A percentile compares a stretch with the other conserved stretches of the same genome.
These are phyloP conservation scores for Phyllosticta citribraziliensis DNA, from an alignment of 2,329 filamentous ascomycete genomes.

Conservation along the genomic window DNA sequence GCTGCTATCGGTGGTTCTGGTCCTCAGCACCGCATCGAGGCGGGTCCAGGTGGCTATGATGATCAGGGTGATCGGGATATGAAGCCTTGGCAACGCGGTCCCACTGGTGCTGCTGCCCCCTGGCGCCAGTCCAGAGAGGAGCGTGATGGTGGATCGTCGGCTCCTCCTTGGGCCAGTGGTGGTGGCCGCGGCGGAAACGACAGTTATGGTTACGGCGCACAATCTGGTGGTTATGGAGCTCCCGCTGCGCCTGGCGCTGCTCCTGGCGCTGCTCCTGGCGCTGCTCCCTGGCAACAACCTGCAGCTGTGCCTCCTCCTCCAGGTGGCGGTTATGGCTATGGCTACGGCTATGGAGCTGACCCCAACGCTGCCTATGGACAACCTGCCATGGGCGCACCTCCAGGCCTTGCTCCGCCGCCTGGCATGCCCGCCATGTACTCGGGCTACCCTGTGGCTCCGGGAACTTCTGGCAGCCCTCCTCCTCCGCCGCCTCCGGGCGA, in stretches of 20 bases:
- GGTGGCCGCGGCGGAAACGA: constrained; percentile 21
- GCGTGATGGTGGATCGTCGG: constrained; percentile 39
- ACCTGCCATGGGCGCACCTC: constrained; percentile 16
- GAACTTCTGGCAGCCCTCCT: constrained; percentile 44
- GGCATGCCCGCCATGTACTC: constrained; percentile 58
- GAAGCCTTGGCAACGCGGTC: constrained; percentile 83
- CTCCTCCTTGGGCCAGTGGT: constrained; percentile 21
- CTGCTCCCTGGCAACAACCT: constrained; percentile 54
- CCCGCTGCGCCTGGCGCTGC: constrained; percentile 30
- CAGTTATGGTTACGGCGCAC: constrained; percentile 19
- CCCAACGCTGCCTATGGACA: constrained; percentile 18
- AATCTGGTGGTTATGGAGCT: constrained; percentile 27
- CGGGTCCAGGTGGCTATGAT: constrained; percentile 58
- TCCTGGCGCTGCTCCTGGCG: constrained; percentile 31
- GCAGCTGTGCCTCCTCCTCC: constrained; percentile 30
- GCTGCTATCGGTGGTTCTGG: constrained; percentile 42
- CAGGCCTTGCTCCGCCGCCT: constrained; percentile 40
- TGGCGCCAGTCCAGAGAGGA: constrained; percentile 51
- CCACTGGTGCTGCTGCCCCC: constrained; percentile 73
- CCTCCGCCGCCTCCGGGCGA: constrained; percentile 53
- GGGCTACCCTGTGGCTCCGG: constrained; percentile 40
- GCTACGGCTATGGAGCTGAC: constrained; percentile 26
- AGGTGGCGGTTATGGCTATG: constrained; percentile 38
- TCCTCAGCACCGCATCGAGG: constrained; percentile 74
- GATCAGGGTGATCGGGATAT: constrained; percentile 42